Percentiles rank a stretch among this genome's conserved stretches.
These are phyloP conservation scores for Pseudogymnoascus sp. DNA, from an alignment of 2,329 filamentous ascomycete genomes.

Conservation along the genomic window DNA sequence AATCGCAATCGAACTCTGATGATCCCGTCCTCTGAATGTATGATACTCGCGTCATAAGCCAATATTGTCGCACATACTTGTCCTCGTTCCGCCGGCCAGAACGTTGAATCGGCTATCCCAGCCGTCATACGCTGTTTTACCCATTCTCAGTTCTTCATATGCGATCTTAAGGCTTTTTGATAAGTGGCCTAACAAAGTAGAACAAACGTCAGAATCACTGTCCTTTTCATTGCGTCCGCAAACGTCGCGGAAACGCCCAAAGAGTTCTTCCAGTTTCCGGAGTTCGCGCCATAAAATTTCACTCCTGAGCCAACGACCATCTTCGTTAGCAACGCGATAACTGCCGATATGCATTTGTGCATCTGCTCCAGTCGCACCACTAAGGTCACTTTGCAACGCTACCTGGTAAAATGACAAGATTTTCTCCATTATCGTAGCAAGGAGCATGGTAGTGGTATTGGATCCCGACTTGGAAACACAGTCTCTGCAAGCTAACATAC, in stretches of 20 bases:
- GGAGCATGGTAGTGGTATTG: conserved; percentile 40
- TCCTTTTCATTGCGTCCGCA: conserved; percentile 21
- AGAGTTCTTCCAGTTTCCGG: conserved; percentile 39
- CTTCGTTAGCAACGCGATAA: conserved; percentile 39
- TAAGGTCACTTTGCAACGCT: conserved; percentile 35
- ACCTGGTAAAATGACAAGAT: conserved; percentile 40
- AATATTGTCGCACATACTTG: background rate
- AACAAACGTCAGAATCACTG: conserved; percentile 33
- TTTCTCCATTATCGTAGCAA: conserved; percentile 42
- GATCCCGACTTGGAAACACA: conserved; percentile 38
- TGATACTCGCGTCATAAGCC: background rate
- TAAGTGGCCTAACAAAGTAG: conserved; percentile 39
- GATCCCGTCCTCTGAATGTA: background rate
- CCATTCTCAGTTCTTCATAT: conserved; percentile 29
- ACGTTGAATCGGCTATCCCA: background rate
- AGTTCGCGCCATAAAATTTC: conserved; percentile 42
- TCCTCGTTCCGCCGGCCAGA: background rate
- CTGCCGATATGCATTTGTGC: conserved; percentile 28
- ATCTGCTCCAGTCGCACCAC: conserved; percentile 16
- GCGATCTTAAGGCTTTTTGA: conserved; percentile 37
- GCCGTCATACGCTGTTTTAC: conserved; percentile 8
- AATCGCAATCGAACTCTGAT: background rate
- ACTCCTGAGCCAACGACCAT: conserved; percentile 40
- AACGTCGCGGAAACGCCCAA: conserved; percentile 37
- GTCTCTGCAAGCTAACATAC: conserved; percentile 38